These are phyloP conservation scores for Lunularia cruciata DNA, from an alignment of 225 moss, liverwort and hornwort species.

Conservation along the genomic window DNA sequence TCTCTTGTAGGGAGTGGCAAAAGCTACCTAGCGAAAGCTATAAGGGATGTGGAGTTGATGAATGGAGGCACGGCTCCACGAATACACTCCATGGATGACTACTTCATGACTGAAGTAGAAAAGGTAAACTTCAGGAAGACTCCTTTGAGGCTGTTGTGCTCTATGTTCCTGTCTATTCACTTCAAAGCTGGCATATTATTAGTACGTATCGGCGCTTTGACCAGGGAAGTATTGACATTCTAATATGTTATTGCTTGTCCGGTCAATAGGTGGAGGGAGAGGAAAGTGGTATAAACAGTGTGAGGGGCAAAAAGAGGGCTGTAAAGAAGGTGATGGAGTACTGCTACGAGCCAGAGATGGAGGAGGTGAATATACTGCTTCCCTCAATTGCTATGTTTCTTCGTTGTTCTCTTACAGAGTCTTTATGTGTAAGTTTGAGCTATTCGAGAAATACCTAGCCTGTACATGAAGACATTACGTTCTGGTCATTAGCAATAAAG, in stretches of 20 bases:
- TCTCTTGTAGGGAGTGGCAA: constrained; percentile 41
- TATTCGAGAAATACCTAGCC: too few relatives aligned
- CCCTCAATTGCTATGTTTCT: too few relatives aligned
- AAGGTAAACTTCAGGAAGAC: constrained; percentile 14
- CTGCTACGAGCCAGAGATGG: constrained; percentile 48
- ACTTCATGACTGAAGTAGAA: constrained; percentile 46
- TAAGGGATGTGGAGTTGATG: constrained; percentile 47
- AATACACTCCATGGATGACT: constrained; percentile 51
- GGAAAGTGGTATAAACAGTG: constrained; percentile 21
- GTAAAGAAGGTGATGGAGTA: constrained; percentile 49
- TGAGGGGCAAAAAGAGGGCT: constrained; percentile 36
- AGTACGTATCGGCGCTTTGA: too few relatives aligned
- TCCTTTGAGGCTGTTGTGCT: neutral
- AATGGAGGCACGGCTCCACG: constrained; percentile 46
- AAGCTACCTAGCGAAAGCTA: constrained; percentile 43
- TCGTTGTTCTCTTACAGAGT: too few relatives aligned
- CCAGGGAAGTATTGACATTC: neutral
- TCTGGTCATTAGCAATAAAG: too few relatives aligned
- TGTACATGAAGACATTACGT: neutral
- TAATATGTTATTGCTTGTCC: neutral
- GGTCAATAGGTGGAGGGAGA: constrained; percentile 38
- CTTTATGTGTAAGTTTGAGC: too few relatives aligned
- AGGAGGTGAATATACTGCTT: constrained; percentile 28
- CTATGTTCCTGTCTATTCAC: neutral
- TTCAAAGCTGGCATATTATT: neutral